These are phyloP conservation scores for Fistulifera solaris DNA, from an alignment of 108 stramenopile species.

Conservation along the genomic window DNA sequence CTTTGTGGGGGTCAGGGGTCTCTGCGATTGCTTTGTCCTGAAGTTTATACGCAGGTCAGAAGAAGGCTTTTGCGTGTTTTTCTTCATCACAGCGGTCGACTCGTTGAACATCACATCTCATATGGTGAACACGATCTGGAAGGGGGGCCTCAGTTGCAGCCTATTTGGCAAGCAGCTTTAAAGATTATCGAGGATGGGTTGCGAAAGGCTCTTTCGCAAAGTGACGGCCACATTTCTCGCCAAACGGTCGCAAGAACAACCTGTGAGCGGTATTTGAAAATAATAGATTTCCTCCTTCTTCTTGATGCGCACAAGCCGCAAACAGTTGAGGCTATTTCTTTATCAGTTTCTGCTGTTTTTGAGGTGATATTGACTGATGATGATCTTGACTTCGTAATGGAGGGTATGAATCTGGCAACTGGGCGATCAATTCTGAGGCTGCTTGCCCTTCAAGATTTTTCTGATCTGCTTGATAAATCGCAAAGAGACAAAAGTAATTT, in stretches of 20 bases:
- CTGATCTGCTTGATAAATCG: constrained; percentile 10
- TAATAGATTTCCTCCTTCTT: constrained; percentile 14
- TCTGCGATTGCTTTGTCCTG: constrained; percentile 38
- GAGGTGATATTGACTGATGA: constrained; percentile 12
- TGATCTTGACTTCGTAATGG: constrained; percentile 27
- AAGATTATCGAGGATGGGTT: constrained; percentile 62
- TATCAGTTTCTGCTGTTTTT: no score
- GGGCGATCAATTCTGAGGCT: constrained; percentile 36
- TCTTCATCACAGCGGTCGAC: constrained; percentile 33
- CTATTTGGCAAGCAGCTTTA: constrained; percentile 33
- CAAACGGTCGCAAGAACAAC: constrained; percentile 5
- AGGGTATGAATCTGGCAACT: constrained; percentile 23
- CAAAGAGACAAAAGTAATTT: no score
- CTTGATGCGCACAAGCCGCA: constrained; percentile 3
- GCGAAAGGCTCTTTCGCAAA: constrained; percentile 21
- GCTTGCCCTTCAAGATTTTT: constrained; percentile 30
- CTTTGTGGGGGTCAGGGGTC: constrained; percentile 35
- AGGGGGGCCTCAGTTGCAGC: constrained; percentile 4
- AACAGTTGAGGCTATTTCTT: no score
- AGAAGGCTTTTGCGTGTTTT: constrained; percentile 32
- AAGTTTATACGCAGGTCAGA: constrained; percentile 30
- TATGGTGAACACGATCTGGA: constrained; percentile 10
- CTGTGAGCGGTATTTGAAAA: constrained; percentile 12
- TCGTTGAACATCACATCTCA: neutral
- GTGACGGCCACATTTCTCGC: neutral